Evolutionary conservation across 106 monocot species (phyloP).

Genomic region (Allium fistulosum): DNA sequence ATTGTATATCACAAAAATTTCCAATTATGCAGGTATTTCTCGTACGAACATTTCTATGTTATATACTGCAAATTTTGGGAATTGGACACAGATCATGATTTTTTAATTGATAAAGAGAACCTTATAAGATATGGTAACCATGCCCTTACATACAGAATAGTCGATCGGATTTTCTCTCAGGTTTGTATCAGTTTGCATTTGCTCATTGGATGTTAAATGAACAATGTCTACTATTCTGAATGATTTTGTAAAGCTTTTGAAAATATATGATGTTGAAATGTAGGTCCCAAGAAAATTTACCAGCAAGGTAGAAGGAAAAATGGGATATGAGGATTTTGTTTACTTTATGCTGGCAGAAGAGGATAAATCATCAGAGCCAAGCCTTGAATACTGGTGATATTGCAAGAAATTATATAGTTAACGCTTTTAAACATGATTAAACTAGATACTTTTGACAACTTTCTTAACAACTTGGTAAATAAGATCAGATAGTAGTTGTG

Average conservation of each 20-base stretch:
- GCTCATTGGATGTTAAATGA: neutral
- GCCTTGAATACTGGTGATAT: constrained; percentile 85
- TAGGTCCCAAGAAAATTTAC: constrained; percentile 90
- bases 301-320: constrained; percentile 86
- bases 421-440: too few relatives aligned
- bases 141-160: constrained; percentile 95
- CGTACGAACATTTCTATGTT: constrained; percentile 75
- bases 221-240: neutral
- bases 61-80: constrained; percentile 80
- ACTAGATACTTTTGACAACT: too few relatives aligned
- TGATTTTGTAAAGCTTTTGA: neutral
- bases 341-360: constrained; percentile 94
- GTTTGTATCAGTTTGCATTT: constrained; percentile 28
- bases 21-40: constrained; percentile 46
- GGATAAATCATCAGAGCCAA: constrained; percentile 89
- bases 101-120: constrained; percentile 70
- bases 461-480: too few relatives aligned
- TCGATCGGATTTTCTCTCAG: constrained; percentile 90
- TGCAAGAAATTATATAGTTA: too few relatives aligned
- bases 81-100: constrained; percentile 71
- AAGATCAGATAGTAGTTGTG: too few relatives aligned
- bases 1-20: too few relatives aligned
- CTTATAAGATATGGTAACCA: constrained; percentile 95
- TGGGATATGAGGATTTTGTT: constrained; percentile 98
- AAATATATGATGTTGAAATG: neutral